Evolutionary conservation across 2,329 filamentous ascomycete species (phyloP), one percentile per base, ranked within the genome.

Genomic region (Ceratocystis variospora): DNA sequence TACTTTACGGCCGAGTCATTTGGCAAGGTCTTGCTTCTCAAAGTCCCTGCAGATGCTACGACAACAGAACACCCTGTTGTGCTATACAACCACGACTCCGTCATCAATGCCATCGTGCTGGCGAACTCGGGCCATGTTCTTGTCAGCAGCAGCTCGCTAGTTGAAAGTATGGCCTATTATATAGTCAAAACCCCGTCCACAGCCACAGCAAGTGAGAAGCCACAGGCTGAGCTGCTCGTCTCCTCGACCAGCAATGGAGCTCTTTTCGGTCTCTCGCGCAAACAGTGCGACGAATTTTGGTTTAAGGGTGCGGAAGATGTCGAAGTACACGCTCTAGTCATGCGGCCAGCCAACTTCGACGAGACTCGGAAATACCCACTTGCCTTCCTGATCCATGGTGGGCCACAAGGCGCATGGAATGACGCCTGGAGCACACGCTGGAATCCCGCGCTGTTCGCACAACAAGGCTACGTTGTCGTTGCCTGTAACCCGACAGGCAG

Each of bases 361-460:
- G 75, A 80, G 7, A 78, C 75, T 19, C 87, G 90, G 74, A 90
- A 83, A 69, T 95, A 93, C 71, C 90, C 90, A 0, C 79, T 96
- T 3, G 84, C 87, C 1, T 87, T 91, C 72, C 77, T 92, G 53
- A 88, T 95, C 69, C 90, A 96, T 72, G 90, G 90, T 65, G 90
- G 90, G 0, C 90, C 90, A 0, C 89, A 94, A 73, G 83, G 86
- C 25, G 83, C 88, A 0, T 93, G 88, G 87, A 77, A 75, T 41
- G 87, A 94, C 71, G 79, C 81, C 33, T 95, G 90, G 89, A 87
- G 83, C 73, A 90, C 87, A 1, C 80, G 90, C 19, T 96, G 90
- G 90, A 95, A 95, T 73, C 87, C 88, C 1, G 89, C 88, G 68
- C 81, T 93, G 8, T 95, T 90, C 72, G 90, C 90, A 2, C 90